Conservation (phyloP, 148 eudicot species). For the Beta vulgaris region DNA sequence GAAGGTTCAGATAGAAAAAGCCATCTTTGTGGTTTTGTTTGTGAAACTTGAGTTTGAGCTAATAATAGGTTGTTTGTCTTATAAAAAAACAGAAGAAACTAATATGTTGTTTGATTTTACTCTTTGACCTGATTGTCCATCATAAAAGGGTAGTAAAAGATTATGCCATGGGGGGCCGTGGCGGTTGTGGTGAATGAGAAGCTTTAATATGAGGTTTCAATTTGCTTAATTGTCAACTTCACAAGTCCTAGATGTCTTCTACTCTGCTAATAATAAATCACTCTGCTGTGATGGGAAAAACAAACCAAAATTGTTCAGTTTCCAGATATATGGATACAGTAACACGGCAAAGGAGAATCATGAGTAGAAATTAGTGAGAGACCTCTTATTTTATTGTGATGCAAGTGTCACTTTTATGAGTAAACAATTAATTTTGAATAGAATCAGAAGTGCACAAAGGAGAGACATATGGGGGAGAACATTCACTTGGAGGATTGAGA, state of each 20-base stretch:
- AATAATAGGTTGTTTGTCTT: not conserved
- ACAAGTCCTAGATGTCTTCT: not conserved
- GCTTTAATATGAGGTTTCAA: not conserved
- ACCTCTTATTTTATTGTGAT: too few relatives aligned
- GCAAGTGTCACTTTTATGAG: too few relatives aligned
- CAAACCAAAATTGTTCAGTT: not conserved
- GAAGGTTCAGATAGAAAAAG: not conserved
- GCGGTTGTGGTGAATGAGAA: not conserved
- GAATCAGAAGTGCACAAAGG: not conserved
- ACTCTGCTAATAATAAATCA: not conserved
- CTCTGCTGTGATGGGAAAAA: too few relatives aligned
- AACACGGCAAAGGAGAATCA: not conserved
- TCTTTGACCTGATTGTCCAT: not conserved
- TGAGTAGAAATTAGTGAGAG: not conserved
- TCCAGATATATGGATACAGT: not conserved
- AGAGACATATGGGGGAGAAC: not conserved
- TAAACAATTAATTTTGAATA: not conserved
- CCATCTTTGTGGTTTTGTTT: not conserved
- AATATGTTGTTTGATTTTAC: not conserved
- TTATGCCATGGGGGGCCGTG: not conserved
- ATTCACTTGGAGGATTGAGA: not conserved
- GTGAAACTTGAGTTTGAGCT: not conserved
- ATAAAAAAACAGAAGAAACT: too few relatives aligned
- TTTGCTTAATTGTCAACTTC: not conserved
- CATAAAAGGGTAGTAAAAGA: not conserved